Base-by-base conservation (phyloP, 495 filamentous ascomycete species). In the Elaphomyces granulatus region DNA sequence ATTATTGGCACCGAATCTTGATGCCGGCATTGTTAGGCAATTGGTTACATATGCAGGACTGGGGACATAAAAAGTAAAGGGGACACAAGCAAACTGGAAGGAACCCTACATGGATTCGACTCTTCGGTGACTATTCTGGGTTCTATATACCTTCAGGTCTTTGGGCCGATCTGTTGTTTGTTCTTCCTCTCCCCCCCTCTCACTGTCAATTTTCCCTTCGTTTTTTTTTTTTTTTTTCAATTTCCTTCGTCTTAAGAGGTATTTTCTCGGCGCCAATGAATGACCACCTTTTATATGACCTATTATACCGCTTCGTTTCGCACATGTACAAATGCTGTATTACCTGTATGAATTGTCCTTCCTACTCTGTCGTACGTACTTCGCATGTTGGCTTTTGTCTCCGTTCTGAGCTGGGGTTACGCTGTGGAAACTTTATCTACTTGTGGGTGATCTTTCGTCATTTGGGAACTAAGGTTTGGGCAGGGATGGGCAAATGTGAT, bases 41-140 rank as follows among this genome's bases (percentile, higher is more conserved):
- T 59, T 90, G 44, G 75, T 81, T 51, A 70, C 71, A 32, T 87
- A 83, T 58, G 77, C 78, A 19, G 70, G 67, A 36, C 63, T 85
- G 43, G 77, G 74, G 41, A 66, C 59, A 40, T 68, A 43, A 53
- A 36, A n/a, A 36, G 31, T 20, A 35, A 38, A 28, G 23, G 6
- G 23, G 23, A n/a, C n/a, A n/a, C n/a, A n/a, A n/a, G n/a, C n/a
- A n/a, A n/a, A n/a, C n/a, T n/a, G n/a, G n/a, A n/a, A n/a, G n/a
- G n/a, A n/a, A n/a, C n/a, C n/a, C n/a, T n/a, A n/a, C n/a, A n/a
- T n/a, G n/a, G n/a, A n/a, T n/a, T n/a, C n/a, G n/a, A n/a, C n/a
- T n/a, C n/a, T n/a, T n/a, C n/a, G n/a, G n/a, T n/a, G n/a, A n/a
- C n/a, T n/a, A n/a, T n/a, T n/a, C n/a, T n/a, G n/a, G n/a, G n/a